Conservation (phyloP, 805 yeast species). For the Debaryomyces maramus region DNA sequence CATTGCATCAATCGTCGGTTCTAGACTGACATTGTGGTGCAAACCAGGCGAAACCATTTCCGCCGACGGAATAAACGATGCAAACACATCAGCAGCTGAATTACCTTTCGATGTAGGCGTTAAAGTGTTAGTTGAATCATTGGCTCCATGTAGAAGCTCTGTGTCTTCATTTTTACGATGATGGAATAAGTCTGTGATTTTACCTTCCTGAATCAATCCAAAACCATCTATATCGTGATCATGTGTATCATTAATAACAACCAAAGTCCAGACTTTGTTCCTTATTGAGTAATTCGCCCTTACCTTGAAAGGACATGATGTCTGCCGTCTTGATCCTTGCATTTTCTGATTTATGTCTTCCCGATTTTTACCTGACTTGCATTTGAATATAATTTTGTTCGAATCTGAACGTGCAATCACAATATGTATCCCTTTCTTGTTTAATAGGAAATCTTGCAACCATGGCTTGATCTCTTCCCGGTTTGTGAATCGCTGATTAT, state of each 20-base stretch:
- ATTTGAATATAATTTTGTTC: constrained; percentile 60
- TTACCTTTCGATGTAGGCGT: neutral
- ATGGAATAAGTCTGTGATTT: neutral
- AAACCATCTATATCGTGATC: constrained; percentile 41
- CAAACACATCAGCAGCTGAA: constrained; percentile 6
- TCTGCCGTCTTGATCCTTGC: constrained; percentile 20
- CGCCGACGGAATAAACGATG: constrained; percentile 4
- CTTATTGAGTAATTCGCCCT: constrained; percentile 60
- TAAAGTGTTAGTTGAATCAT: neutral
- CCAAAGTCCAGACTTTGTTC: constrained; percentile 57
- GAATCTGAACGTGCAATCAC: constrained; percentile 65
- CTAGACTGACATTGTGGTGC: neutral
- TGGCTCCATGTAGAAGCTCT: neutral
- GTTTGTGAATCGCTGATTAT: constrained; percentile 25
- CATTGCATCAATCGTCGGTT: neutral
- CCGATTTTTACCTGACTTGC: constrained; percentile 40
- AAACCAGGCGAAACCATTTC: neutral
- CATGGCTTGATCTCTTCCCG: constrained; percentile 61
- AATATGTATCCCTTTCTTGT: constrained; percentile 50
- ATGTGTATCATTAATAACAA: constrained; percentile 59
- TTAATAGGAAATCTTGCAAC: constrained; percentile 47
- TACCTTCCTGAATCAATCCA: neutral
- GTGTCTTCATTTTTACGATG: neutral
- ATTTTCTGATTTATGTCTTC: constrained; percentile 14
- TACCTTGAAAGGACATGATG: constrained; percentile 62